Evolutionary conservation across 2,329 filamentous ascomycete genomes (phyloP), one percentile per base, ranked within the genome.

Genomic region (Shiraia sp.): DNA sequence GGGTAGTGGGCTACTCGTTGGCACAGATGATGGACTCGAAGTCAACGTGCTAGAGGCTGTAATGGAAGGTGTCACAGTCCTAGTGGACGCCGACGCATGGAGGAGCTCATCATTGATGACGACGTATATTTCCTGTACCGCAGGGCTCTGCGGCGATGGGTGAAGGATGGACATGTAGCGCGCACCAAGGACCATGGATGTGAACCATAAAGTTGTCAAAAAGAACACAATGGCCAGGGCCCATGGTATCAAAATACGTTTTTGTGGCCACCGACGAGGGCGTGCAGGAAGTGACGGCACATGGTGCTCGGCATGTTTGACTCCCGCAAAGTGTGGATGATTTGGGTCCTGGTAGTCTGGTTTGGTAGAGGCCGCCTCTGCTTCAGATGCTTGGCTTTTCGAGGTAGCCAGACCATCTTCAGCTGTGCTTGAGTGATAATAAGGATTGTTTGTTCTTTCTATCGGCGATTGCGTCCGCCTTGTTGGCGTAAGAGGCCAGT

Each of bases 141-240:
- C 16, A 9, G 41, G 32, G 12, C 6, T 36, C 29, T 39, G 12
- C 29, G 42, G 39, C 27, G 13, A n/a, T 4, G 48, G 45, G n/a
- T 48, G 46, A 12, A 55, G 25, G 3, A 51, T 42, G 16, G 45
- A 42, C 7, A 57, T 36, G 17, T 60, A 49, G 2, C 48, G 44
- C 10, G 49, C 47, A 7, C 54, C 57, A 15, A 60, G 29, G 7
- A 51, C 44, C 24, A 61, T 53, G 15, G 51, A 57, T 14, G 46
- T 55, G 40, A 46, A 56, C 55, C 55, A 63, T 7, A 56, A 24
- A 3, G 54, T 56, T 2, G 32, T 47, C 15, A 60, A 29, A 25
- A 62, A 55, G 44, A 63, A 57, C 9, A 63, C 13, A 24, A 31
- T n/a, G 26, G 46, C 52, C 19, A 65, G 46, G 23, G 55, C 28